phyloP scores from a whole-genome alignment of 2,329 filamentous ascomycete genomes.

The Verticillium klebahnii region DNA sequence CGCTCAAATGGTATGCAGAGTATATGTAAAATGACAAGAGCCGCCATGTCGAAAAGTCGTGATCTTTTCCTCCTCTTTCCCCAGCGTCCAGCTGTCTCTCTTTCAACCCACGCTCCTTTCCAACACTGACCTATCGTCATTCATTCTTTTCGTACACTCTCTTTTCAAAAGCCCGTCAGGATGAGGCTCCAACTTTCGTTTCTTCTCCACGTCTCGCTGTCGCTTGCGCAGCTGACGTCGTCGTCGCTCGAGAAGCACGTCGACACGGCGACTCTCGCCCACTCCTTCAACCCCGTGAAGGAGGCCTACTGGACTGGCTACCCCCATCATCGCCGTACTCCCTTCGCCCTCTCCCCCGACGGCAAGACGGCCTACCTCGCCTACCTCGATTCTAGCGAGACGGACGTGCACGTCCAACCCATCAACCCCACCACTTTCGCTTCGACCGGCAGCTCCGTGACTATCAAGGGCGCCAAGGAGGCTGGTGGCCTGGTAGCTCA shows the following conservation, averaged over 20 bases:
- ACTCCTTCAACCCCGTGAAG: slow-evolving; percentile 52
- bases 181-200: slow-evolving; percentile 4
- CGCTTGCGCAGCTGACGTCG: slow-evolving; percentile 14
- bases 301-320: slow-evolving; percentile 57
- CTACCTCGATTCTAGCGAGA: slow-evolving; percentile 52
- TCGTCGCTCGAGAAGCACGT: slow-evolving; percentile 24
- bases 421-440: slow-evolving; percentile 50
- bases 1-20: background rate
- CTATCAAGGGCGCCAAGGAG: slow-evolving; percentile 50
- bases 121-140: background rate
- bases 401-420: slow-evolving; percentile 52
- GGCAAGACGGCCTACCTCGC: slow-evolving; percentile 55
- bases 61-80: background rate
- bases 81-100: background rate
- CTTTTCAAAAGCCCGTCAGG: slow-evolving; percentile 2
- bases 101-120: background rate
- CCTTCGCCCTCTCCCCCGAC: slow-evolving; percentile 57
- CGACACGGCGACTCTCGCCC: slow-evolving; percentile 41
- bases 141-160: background rate
- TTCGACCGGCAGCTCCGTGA: slow-evolving; percentile 45
- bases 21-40: background rate
- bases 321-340: slow-evolving; percentile 57
- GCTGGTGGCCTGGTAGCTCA: slow-evolving; percentile 58
- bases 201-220: slow-evolving; percentile 1
- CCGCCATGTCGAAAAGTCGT: background rate